These are phyloP conservation scores for Cryptosporidium meleagridis DNA, from an alignment of 169 alveolate species.

Conservation along the genomic window DNA sequence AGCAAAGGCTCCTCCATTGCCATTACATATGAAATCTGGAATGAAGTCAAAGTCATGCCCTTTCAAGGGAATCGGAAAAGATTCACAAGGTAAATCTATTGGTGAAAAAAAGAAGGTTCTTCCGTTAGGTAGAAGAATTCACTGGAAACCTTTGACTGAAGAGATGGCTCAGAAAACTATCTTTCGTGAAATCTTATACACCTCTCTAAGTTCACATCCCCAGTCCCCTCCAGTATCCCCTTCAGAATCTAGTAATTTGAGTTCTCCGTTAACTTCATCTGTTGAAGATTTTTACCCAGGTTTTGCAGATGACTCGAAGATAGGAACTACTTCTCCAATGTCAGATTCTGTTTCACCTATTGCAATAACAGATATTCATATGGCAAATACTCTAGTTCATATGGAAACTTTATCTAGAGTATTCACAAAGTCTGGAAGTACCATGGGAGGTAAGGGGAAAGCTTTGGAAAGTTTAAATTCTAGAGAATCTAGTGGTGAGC, in stretches of 20 bases:
- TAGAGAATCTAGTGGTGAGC: background rate
- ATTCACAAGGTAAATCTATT: background rate
- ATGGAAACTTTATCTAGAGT: conserved; percentile 68
- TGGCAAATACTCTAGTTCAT: conserved; percentile 72
- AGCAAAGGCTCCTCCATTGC: conserved; percentile 72
- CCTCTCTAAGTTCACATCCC: conserved; percentile 19
- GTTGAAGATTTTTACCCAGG: background rate
- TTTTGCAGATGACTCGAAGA: background rate
- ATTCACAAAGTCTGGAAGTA: conserved; percentile 16
- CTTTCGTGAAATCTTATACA: conserved; percentile 75
- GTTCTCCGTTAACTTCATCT: background rate
- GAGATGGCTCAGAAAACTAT: conserved; percentile 77
- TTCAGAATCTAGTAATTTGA: background rate
- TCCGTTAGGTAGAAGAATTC: conserved; percentile 77
- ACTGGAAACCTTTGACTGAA: conserved; percentile 77
- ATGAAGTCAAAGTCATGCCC: conserved; percentile 13
- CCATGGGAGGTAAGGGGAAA: background rate
- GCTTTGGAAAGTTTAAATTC: background rate
- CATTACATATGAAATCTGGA: conserved; percentile 49
- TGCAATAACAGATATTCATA: conserved; percentile 52
- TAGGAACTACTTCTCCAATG: conserved; percentile 8
- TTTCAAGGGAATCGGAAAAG: conserved; percentile 18
- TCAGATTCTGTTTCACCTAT: conserved; percentile 30
- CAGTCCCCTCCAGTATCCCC: conserved; percentile 62
- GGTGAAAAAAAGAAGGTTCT: conserved; percentile 39